phyloP scores from a whole-genome alignment of 1,139 yeast genomes.

The Magnusiomyces paraingens region DNA sequence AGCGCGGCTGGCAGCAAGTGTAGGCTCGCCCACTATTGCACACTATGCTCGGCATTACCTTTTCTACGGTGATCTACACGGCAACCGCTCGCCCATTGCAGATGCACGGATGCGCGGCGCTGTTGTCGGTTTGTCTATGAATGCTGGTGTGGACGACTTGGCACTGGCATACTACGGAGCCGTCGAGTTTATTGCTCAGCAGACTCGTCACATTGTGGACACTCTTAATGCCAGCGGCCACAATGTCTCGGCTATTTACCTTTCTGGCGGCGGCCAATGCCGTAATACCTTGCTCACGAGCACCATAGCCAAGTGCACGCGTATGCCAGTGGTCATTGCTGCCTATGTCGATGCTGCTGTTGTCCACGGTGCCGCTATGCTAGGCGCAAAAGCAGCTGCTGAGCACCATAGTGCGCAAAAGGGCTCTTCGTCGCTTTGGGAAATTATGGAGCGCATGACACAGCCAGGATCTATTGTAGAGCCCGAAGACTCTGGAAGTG shows the following conservation, averaged over 20 bases:
- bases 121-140: conserved; percentile 90
- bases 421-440: conserved; percentile 53
- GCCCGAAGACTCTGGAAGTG: conserved; percentile 52
- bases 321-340: conserved; percentile 87
- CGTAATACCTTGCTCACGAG: conserved; percentile 84
- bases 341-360: conserved; percentile 95
- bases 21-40: conserved; percentile 61
- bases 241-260: conserved; percentile 62
- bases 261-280: conserved; percentile 91
- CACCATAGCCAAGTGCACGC: conserved; percentile 87
- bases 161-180: conserved; percentile 88
- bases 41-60: conserved; percentile 77
- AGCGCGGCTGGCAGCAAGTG: conserved; percentile 56
- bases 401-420: conserved; percentile 14
- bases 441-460: conserved; percentile 74
- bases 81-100: conserved; percentile 94
- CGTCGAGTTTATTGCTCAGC: conserved; percentile 95
- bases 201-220: conserved; percentile 89
- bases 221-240: conserved; percentile 80
- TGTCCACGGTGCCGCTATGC: conserved; percentile 87
- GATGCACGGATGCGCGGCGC: conserved; percentile 93
- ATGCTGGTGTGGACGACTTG: conserved; percentile 70
- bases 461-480: conserved; percentile 73
- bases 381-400: conserved; percentile 86
- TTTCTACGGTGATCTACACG: conserved; percentile 94